These are phyloP conservation scores for Pichia thaimueangensis DNA, from an alignment of 805 yeast species.

Conservation along the genomic window DNA sequence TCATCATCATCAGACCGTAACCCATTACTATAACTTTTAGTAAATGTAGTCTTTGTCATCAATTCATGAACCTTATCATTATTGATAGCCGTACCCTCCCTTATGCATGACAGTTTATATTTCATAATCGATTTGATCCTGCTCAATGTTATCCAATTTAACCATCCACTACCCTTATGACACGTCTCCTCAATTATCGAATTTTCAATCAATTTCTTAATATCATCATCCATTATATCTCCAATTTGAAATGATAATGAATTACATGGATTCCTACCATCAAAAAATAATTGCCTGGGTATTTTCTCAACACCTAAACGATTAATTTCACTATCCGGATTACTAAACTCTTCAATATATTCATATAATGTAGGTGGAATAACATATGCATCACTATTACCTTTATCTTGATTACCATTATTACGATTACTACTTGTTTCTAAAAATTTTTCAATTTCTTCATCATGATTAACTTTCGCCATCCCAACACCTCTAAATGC, in stretches of 20 bases:
- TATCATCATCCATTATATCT: slow-evolving; percentile 63
- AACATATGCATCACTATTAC: slow-evolving; percentile 18
- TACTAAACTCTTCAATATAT: slow-evolving; percentile 17
- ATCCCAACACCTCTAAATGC: slow-evolving; percentile 56
- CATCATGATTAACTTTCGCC: slow-evolving; percentile 13
- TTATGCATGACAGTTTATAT: slow-evolving; percentile 61
- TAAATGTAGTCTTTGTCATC: slow-evolving; percentile 29
- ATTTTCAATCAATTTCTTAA: slow-evolving; percentile 37
- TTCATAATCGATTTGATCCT: slow-evolving; percentile 64
- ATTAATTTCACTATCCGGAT: slow-evolving; percentile 20
- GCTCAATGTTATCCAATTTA: slow-evolving; percentile 50
- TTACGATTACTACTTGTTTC: too few species aligned
- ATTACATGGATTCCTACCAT: slow-evolving; percentile 63
- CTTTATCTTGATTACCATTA: too few species aligned
- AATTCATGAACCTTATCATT: slow-evolving; percentile 38
- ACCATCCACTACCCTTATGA: slow-evolving; percentile 78
- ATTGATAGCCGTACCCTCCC: slow-evolving; percentile 44
- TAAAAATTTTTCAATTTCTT: slow-evolving; percentile 20
- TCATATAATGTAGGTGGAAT: slow-evolving; percentile 23
- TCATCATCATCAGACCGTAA: slow-evolving; percentile 22
- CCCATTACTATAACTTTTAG: slow-evolving; percentile 9
- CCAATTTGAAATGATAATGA: slow-evolving; percentile 74
- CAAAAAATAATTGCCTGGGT: slow-evolving; percentile 55
- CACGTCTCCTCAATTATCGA: slow-evolving; percentile 36
- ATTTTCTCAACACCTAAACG: slow-evolving; percentile 20